Evolutionary conservation across 768 basidiomycete species (phyloP).

Genomic region (Mycena polygramma): DNA sequence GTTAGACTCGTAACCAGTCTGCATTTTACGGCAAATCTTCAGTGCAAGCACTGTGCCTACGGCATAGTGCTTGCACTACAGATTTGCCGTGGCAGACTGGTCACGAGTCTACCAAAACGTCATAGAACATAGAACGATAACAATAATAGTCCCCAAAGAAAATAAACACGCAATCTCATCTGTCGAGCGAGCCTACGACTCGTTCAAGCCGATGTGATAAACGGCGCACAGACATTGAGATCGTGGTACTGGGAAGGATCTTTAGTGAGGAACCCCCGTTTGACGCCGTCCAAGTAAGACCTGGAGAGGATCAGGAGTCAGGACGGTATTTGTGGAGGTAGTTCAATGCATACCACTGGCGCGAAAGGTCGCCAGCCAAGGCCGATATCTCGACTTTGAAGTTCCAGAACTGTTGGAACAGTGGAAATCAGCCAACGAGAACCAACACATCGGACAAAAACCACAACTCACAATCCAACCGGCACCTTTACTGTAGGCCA

Average conservation of each 20-base stretch:
- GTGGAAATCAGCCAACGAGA: not conserved
- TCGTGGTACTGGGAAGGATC: slow-evolving; percentile 71
- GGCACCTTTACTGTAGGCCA: slow-evolving; percentile 62
- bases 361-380: slow-evolving; percentile 62
- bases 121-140: too few species aligned
- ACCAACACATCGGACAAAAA: too few species aligned
- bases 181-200: too few species aligned
- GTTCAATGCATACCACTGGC: slow-evolving; percentile 70
- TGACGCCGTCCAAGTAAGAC: slow-evolving; percentile 77
- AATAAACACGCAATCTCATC: too few species aligned
- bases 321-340: not conserved
- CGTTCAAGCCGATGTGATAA: slow-evolving; percentile 36
- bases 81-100: too few species aligned
- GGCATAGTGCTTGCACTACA: too few species aligned
- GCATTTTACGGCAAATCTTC: too few species aligned
- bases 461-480: slow-evolving; percentile 68
- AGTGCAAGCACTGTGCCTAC: too few species aligned
- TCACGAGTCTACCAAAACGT: too few species aligned
- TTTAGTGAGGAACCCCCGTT: slow-evolving; percentile 70
- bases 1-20: too few species aligned
- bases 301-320: slow-evolving; percentile 48
- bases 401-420: slow-evolving; percentile 69
- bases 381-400: slow-evolving; percentile 77
- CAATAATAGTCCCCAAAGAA: too few species aligned
- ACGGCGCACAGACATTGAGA: slow-evolving; percentile 74